Evolutionary conservation across 1,284 basidiomycete species (phyloP), one percentile per base, ranked within the genome.

Genomic region (Leucoagaricus sp.): DNA sequence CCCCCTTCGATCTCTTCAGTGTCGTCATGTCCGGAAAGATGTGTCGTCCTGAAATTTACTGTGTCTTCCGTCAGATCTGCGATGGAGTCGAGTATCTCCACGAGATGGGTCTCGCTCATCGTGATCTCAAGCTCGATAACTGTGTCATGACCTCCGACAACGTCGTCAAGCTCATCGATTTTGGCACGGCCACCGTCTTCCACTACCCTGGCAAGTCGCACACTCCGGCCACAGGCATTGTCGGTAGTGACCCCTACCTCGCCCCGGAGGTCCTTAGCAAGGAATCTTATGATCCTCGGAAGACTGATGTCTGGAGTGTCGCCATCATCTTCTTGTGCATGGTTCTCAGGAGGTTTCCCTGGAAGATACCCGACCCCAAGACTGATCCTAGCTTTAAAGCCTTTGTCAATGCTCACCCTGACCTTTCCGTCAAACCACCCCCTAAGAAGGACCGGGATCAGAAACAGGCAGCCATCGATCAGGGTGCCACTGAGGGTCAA

Each of bases 1-100:
- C 97, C 1, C 96, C 97, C 13, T 97, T 90, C 71, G 97, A 99
- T 75, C 86, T 99, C 52, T 99, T 99, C 79, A 94, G 91, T 57
- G 95, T 99, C 67, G 97, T 99, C 79, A 99, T 99, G 97, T 96
- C 96, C 29, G 93, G 94, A 62, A 96, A 94, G 77, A 99, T 99
- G 97, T 86, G 89, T 58, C 89, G 96, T 26, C 94, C 95, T 52
- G 96, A 99, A 74, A 96, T 98, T 61, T 98, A 98, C 78, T 99
- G 97, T 70, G 94, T 99, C 62, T 99, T 98, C 77, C 91, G 94
- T 55, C 97, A 99, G 75, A 98, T 99, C 63, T 93, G 96, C 71
- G 93, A 96, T 67, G 97, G 97, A 55, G 96, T 99, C 64, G 92
- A 97, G 73, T 99, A 99, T 71, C 86, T 99, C 55, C 97, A 99